Evolutionary conservation across 192 early-diverging fungal species (phyloP), one percentile per base, ranked within the genome.

Genomic region (Backusella circina): DNA sequence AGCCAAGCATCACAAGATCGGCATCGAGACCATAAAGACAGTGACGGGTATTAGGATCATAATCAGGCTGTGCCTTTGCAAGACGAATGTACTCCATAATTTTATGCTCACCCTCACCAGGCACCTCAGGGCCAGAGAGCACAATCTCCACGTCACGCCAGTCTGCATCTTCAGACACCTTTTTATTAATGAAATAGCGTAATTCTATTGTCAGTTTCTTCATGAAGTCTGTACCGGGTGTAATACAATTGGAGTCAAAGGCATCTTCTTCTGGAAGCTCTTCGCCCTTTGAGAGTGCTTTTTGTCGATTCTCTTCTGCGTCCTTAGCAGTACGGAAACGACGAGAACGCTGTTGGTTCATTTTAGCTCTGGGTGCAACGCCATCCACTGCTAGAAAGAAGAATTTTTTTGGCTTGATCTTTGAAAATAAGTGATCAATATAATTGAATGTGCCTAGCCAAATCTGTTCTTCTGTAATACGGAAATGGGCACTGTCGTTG

Each of bases 71-170:
- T 4, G 89, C 90, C 39, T 95, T 93, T 36, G 93, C 85, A 26
- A 92, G 86, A 41, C 98, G 93, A 71, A 99, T 97, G 72, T 93
- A 99, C 82, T 99, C 98, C 98, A 99, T 98, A 73, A 99, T 98
- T 82, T 99, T 99, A 87, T 99, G 98, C 84, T 99, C 98, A 65
- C 98, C 98, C 84, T 99, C 98, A 65, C 98, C 98, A 16, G 97
- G 97, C 0, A 98, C 96, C 54, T 92, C 93, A 38, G 94, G 96
- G 31, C 96, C 98, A 36, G 96, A 98, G 4, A 99, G 87, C 68
- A 99, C 90, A 47, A 99, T 90, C 84, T 97, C 91, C 38, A 97
- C 91, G 71, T 92, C 85, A 78, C 88, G 89, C 98, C 98, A 99
- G 75, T 90, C 90, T 15, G 94, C 90, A 70, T 98, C 94, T 75